A percentile compares a stretch with the other conserved stretches of the same genome.
Conservation (phyloP, 2,329 filamentous ascomycete genomes). For the Xylaria sp. region DNA sequence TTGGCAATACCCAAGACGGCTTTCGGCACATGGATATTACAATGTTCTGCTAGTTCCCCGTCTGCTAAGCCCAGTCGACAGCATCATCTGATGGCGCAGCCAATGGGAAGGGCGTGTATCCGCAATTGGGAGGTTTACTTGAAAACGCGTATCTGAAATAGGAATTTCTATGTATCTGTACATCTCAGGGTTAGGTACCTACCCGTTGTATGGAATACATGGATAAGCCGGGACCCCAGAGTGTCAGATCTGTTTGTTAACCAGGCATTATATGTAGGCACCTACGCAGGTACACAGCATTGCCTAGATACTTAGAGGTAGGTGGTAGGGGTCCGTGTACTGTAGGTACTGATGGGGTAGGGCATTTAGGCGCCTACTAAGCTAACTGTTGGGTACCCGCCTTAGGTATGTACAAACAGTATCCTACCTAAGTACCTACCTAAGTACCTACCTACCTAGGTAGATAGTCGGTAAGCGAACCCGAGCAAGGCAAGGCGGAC, state of each 20-base stretch:
- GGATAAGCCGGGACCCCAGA: background rate
- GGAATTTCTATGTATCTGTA: background rate
- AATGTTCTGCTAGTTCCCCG: background rate
- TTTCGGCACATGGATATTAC: slow-evolving; percentile 13
- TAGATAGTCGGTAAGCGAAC: too few species aligned
- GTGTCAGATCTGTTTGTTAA: background rate
- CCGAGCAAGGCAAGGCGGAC: too few species aligned
- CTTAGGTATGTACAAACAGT: too few species aligned
- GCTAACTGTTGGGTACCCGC: too few species aligned
- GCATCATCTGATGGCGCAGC: background rate
- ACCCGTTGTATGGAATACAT: too few species aligned
- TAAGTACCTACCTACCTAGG: too few species aligned
- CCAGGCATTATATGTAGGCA: background rate
- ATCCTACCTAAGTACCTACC: too few species aligned
- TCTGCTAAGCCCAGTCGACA: background rate
- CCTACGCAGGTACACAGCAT: background rate
- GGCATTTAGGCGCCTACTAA: too few species aligned
- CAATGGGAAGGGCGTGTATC: background rate
- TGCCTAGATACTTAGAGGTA: background rate
- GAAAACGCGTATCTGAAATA: too few species aligned
- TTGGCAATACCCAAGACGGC: slow-evolving; percentile 3
- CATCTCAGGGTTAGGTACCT: too few species aligned
- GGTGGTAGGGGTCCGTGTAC: background rate
- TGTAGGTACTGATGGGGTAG: too few species aligned
- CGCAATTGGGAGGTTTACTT: slow-evolving; percentile 5